Evolutionary conservation across 495 filamentous ascomycete species (phyloP), one percentile per base, ranked within the genome.

Genomic region (Pyrenopolyporus hunteri): DNA sequence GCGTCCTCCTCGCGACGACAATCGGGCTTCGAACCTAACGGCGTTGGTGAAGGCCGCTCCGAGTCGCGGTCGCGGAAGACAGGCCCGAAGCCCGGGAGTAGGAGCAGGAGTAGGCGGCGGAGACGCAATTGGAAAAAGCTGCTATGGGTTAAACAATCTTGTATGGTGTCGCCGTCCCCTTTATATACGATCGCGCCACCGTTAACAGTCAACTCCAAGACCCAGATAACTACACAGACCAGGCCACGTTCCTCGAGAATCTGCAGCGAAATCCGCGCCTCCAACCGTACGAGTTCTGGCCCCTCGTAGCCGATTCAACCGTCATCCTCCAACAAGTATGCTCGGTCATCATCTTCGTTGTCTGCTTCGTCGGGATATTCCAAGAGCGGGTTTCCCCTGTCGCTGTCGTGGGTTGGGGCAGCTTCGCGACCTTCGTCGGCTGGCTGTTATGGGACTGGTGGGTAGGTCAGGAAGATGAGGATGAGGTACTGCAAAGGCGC

Each of bases 181-280:
- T 40, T 9, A 16, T 25, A 42, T 1, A 25, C 9, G 28, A 33
- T 49, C 8, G 22, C 25, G 26, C 20, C 7, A 22, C 13, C 35
- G 46, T 45, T 66, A 37, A 60, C 54, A 23, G 6, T 2, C 44
- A 11, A 17, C 4, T 37, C 17, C 31, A 59, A 96, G 91, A 96
- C 73, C 93, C 95, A 14, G 94, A 98, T 75, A 98, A 98, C 71
- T 98, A 97, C 74, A 98, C 95, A 43, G 94, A 98, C 71, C 90
- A 92, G 70, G 87, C 89, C 39, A 96, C 92, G 17, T 98, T 98
- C 66, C 88, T 98, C 53, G 93, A 95, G 67, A 91, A 97, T 61
- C 84, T 98, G 7, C 95, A 98, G 72, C 88, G 93, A 17, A 98
- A 98, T 72, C 94, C 93, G 9, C 87, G 92, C 13, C 86, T 98